Evolutionary conservation across 805 yeast species (phyloP).

Genomic region (Barnettozyma populi): DNA sequence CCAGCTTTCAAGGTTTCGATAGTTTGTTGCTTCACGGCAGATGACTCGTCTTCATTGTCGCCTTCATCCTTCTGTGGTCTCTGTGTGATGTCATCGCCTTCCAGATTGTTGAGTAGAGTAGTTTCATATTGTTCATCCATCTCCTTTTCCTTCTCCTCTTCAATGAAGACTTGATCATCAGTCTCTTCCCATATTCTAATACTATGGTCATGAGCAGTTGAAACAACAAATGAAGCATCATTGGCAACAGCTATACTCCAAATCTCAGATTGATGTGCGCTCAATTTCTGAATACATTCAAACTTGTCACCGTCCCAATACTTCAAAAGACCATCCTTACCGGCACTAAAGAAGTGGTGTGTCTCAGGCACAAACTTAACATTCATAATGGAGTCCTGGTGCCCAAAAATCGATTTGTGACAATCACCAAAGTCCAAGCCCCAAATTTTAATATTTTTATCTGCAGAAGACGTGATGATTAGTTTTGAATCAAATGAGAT

Average conservation of each 20-base stretch:
- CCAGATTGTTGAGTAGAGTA: constrained; percentile 69
- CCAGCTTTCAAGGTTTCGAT: constrained; percentile 69
- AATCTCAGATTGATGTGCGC: constrained; percentile 87
- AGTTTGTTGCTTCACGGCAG: constrained; percentile 74
- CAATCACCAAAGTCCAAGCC: constrained; percentile 99
- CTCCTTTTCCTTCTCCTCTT: constrained; percentile 95
- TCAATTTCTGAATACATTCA: constrained; percentile 83
- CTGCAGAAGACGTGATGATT: constrained; percentile 91
- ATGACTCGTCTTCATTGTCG: constrained; percentile 46
- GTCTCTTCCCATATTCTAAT: constrained; percentile 91
- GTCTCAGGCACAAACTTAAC: constrained; percentile 80
- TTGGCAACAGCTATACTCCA: constrained; percentile 84
- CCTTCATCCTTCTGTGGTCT: constrained; percentile 34
- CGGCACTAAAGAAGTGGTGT: constrained; percentile 84
- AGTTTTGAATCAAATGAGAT: constrained; percentile 85
- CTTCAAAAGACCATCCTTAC: constrained; percentile 84
- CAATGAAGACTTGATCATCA: constrained; percentile 91
- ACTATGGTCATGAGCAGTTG: constrained; percentile 91
- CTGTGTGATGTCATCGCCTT: constrained; percentile 40
- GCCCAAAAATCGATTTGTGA: constrained; percentile 94
- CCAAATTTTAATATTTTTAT: constrained; percentile 96
- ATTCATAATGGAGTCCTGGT: constrained; percentile 90
- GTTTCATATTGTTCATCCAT: constrained; percentile 87
- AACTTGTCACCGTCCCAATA: constrained; percentile 99
- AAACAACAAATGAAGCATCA: constrained; percentile 65